phyloP scores from a whole-genome alignment of 2,329 filamentous ascomycete species.

The Fusarium sp. region DNA sequence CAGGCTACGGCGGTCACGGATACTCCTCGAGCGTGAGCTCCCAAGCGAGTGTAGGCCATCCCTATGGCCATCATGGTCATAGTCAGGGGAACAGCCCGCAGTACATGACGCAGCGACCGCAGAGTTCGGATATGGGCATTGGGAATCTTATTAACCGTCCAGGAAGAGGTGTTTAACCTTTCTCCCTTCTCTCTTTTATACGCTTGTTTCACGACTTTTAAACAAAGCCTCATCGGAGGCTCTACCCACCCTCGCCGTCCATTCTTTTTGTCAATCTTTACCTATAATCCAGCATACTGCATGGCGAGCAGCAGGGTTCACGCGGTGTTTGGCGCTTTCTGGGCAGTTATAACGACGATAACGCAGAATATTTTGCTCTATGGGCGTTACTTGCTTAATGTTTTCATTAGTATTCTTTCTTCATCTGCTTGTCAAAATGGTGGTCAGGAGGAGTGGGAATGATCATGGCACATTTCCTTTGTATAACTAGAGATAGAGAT shows the following conservation, averaged over 20 bases:
- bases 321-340: constrained; percentile 30
- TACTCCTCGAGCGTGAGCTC: constrained; percentile 67
- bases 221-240: neutral
- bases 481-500: constrained; percentile 46
- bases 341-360: constrained; percentile 37
- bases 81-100: constrained; percentile 54
- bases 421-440: constrained; percentile 27
- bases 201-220: neutral
- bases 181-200: neutral
- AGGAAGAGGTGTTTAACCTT: constrained; percentile 39
- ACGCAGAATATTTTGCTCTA: constrained; percentile 11
- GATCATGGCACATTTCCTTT: constrained; percentile 34
- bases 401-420: constrained; percentile 9
- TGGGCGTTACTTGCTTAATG: constrained; percentile 30
- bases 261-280: constrained; percentile 32
- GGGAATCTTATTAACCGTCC: constrained; percentile 66
- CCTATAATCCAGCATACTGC: constrained; percentile 20
- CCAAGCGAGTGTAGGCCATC: constrained; percentile 51
- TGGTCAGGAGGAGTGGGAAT: constrained; percentile 20
- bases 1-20: constrained; percentile 49
- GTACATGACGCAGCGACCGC: constrained; percentile 60
- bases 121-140: constrained; percentile 70
- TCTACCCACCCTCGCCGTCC: constrained; percentile 27
- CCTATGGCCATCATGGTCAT: constrained; percentile 44
- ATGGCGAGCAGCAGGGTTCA: constrained; percentile 35